These are phyloP conservation scores for Collariella sp. DNA, from an alignment of 495 filamentous ascomycete species.

Conservation along the genomic window DNA sequence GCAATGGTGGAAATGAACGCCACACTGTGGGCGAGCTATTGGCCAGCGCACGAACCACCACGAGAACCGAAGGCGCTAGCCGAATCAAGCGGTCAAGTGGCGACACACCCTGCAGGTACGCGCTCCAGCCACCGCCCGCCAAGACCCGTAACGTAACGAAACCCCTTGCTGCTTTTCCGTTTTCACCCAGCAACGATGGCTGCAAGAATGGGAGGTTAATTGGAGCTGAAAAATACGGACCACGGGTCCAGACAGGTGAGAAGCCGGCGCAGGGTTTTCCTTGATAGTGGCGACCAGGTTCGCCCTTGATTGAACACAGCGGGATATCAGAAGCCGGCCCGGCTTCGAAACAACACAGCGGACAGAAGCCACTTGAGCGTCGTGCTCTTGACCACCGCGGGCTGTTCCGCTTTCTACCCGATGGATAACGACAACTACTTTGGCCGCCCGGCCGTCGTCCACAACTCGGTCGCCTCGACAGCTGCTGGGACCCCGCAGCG, in stretches of 20 bases:
- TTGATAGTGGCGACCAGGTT: not conserved
- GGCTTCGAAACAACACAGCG: not conserved
- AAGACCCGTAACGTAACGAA: not conserved
- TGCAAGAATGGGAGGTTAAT: not conserved
- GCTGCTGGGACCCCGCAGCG: constrained; percentile 30
- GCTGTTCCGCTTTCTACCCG: not conserved
- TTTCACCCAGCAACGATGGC: not conserved
- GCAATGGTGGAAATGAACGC: constrained; percentile 3
- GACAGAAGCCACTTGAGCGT: not conserved
- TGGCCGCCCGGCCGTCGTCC: constrained; percentile 7
- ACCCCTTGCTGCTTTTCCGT: not conserved
- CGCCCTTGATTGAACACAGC: not conserved
- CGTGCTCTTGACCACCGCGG: not conserved
- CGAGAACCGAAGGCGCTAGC: not conserved
- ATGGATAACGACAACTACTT: constrained; percentile 21
- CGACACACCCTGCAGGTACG: not conserved
- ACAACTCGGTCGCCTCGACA: constrained; percentile 22
- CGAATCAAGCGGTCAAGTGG: not conserved
- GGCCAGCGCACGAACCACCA: not conserved
- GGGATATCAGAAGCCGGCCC: no score
- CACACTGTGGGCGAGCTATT: not conserved
- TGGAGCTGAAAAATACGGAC: constrained; percentile 2
- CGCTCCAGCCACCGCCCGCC: not conserved
- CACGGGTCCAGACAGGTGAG: not conserved
- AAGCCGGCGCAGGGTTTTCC: not conserved